These are phyloP conservation scores for Rhodotorula graminis DNA, from an alignment of 768 basidiomycete species.

Conservation along the genomic window DNA sequence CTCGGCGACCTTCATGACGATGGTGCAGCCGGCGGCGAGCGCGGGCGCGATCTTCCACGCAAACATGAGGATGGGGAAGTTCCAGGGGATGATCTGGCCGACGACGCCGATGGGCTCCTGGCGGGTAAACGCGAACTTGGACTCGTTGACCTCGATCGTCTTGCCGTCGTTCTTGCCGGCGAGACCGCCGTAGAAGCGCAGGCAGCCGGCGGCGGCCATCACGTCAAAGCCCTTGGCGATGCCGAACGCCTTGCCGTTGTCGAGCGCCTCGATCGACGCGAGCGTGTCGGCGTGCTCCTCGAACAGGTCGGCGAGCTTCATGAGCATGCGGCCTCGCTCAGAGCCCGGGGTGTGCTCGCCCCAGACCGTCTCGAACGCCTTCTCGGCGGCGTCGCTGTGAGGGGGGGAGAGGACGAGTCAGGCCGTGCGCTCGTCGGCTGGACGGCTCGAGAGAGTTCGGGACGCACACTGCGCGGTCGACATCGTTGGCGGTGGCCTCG, in stretches of 20 bases:
- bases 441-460: neutral
- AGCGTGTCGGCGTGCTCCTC: slow-evolving; percentile 60
- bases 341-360: slow-evolving; percentile 59
- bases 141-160: slow-evolving; percentile 59
- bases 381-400: slow-evolving; percentile 55
- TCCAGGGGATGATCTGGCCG: slow-evolving; percentile 41
- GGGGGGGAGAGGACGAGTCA: neutral
- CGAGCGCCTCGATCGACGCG: slow-evolving; percentile 62
- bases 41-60: slow-evolving; percentile 71
- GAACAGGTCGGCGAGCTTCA: slow-evolving; percentile 62
- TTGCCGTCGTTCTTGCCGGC: slow-evolving; percentile 73
- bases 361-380: slow-evolving; percentile 64
- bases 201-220: slow-evolving; percentile 43
- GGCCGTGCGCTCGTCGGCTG: too few relatives aligned
- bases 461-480: slow-evolving; percentile 63
- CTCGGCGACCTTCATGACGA: slow-evolving; percentile 57
- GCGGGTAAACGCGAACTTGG: slow-evolving; percentile 63
- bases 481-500: slow-evolving; percentile 51
- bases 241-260: slow-evolving; percentile 5
- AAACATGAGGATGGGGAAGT: slow-evolving; percentile 52
- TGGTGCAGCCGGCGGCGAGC: slow-evolving; percentile 68
- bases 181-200: slow-evolving; percentile 77
- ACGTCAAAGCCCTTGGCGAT: slow-evolving; percentile 47
- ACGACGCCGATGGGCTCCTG: slow-evolving; percentile 60
- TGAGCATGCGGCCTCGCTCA: slow-evolving; percentile 51